These are phyloP conservation scores for Eucalyptus rudis DNA, from an alignment of 345 rosid genomes.

Conservation along the genomic window DNA sequence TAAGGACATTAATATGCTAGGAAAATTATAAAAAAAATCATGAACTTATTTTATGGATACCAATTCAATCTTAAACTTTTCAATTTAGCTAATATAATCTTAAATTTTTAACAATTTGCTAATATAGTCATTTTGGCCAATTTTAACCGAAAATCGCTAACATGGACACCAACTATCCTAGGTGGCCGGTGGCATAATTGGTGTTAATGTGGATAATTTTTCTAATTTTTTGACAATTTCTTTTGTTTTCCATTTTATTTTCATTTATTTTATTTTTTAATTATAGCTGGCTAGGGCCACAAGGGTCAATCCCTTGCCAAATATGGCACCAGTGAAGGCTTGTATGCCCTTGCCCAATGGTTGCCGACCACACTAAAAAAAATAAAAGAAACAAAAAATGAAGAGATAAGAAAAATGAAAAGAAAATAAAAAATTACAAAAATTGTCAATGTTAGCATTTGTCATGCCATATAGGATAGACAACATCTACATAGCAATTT, in stretches of 20 bases:
- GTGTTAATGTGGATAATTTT: neutral
- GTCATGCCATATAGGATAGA: rapidly evolving
- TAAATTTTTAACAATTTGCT: neutral
- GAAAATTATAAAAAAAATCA: neutral
- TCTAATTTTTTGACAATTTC: neutral
- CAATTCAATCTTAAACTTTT: neutral
- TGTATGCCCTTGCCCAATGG: neutral
- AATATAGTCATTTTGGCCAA: rapidly evolving
- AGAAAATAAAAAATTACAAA: neutral
- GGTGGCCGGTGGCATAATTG: rapidly evolving
- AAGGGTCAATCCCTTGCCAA: neutral
- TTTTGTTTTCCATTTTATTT: neutral
- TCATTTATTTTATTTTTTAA: neutral
- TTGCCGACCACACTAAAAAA: neutral
- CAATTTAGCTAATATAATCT: neutral
- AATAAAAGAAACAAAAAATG: neutral
- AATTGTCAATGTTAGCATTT: neutral
- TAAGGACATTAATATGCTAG: neutral
- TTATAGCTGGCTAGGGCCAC: neutral
- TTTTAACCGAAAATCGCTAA: rapidly evolving
- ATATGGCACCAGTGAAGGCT: neutral
- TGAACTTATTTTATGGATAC: neutral
- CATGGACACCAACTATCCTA: rapidly evolving
- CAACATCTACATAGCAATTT: neutral
- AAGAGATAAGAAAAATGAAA: neutral